Evolutionary conservation across 495 filamentous ascomycete genomes (phyloP).

Genomic region (Penicillium lagena): DNA sequence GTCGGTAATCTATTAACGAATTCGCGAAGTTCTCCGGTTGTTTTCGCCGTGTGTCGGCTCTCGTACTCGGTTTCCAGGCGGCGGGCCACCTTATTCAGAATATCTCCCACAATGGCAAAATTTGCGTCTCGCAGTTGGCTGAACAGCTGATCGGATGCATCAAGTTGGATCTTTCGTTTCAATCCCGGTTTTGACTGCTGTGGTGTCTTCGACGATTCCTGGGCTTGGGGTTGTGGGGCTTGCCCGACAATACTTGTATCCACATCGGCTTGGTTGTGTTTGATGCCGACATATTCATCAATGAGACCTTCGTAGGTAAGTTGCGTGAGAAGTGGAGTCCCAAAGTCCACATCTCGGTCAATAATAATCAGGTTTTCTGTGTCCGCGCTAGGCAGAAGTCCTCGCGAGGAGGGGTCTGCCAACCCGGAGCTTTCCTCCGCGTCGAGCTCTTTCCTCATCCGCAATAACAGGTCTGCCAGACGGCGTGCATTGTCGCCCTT

Average conservation of each 20-base stretch:
- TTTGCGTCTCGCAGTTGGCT: slow-evolving; percentile 86
- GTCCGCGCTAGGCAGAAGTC: slow-evolving; percentile 73
- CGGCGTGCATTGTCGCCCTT: slow-evolving; percentile 92
- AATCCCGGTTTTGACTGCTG: slow-evolving; percentile 54
- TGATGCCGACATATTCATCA: slow-evolving; percentile 88
- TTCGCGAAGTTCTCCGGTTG: slow-evolving; percentile 79
- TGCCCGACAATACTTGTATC: slow-evolving; percentile 84
- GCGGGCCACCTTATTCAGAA: slow-evolving; percentile 85
- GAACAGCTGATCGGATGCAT: slow-evolving; percentile 85
- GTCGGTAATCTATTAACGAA: slow-evolving; percentile 88
- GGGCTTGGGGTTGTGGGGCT: slow-evolving; percentile 47
- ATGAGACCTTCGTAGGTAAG: slow-evolving; percentile 95
- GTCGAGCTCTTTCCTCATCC: slow-evolving; percentile 87
- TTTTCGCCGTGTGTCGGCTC: slow-evolving; percentile 80
- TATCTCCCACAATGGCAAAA: slow-evolving; percentile 84
- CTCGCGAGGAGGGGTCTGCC: slow-evolving; percentile 53
- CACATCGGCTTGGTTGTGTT: slow-evolving; percentile 84
- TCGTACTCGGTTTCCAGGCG: slow-evolving; percentile 86
- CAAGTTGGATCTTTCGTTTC: slow-evolving; percentile 87
- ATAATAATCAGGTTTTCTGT: slow-evolving; percentile 91
- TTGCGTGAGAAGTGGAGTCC: slow-evolving; percentile 85
- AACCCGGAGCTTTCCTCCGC: slow-evolving; percentile 65
- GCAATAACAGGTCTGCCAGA: slow-evolving; percentile 79
- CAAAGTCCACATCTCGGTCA: slow-evolving; percentile 90
- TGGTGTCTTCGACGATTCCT: slow-evolving; percentile 48